Percentiles rank a stretch among this genome's conserved stretches.
These are phyloP conservation scores for Cladorrhinum sp. DNA, from an alignment of 2,329 filamentous ascomycete species.

Conservation along the genomic window DNA sequence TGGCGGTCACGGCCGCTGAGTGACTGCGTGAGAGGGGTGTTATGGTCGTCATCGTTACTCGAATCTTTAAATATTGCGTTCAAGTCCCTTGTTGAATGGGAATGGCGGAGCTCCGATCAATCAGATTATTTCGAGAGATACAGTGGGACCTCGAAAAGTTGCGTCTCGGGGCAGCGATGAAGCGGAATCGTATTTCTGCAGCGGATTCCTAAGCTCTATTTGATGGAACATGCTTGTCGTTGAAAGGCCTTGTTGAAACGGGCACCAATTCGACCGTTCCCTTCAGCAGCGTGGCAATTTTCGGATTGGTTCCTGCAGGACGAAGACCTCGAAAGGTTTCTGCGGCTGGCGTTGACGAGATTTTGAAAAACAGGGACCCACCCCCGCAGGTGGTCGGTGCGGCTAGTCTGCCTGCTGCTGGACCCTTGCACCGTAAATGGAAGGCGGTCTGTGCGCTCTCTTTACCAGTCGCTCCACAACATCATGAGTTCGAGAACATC, in stretches of 20 bases:
- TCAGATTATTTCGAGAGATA: neutral
- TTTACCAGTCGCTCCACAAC: too few species aligned
- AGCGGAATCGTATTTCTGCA: neutral
- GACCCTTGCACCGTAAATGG: neutral
- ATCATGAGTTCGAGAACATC: too few species aligned
- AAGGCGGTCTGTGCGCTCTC: conserved; percentile 1
- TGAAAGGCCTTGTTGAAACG: neutral
- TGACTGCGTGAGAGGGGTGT: conserved; percentile 18
- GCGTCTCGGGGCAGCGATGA: neutral
- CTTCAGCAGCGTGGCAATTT: neutral
- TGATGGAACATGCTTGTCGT: conserved; percentile 3
- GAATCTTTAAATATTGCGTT: neutral
- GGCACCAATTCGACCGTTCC: neutral
- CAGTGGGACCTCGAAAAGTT: neutral
- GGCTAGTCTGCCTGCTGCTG: neutral
- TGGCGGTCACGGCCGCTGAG: neutral
- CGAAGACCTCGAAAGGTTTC: neutral
- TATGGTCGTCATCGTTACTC: conserved; percentile 1
- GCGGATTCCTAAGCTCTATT: neutral
- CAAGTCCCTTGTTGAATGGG: neutral
- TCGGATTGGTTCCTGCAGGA: neutral
- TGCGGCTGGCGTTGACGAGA: neutral
- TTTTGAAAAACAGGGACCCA: neutral
- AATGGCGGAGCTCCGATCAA: neutral
- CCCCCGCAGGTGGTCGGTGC: conserved; percentile 4